Evolutionary conservation across 2,329 filamentous ascomycete species (phyloP).

Genomic region (Fusarium foetens): DNA sequence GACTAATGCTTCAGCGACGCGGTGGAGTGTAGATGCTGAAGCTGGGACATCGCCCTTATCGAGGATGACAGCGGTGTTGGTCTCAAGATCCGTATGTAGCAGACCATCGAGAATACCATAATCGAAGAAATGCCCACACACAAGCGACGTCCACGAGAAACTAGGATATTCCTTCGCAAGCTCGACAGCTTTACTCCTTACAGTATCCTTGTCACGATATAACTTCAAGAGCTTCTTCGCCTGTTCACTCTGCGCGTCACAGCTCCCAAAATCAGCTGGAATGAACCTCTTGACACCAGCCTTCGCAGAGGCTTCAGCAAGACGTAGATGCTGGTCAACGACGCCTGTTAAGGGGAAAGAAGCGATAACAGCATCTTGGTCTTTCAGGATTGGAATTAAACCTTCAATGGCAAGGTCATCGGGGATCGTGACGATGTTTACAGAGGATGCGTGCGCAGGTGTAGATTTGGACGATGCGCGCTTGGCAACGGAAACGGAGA

Average conservation of each 20-base stretch:
- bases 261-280: conserved; percentile 66
- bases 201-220: conserved; percentile 50
- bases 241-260: conserved; percentile 51
- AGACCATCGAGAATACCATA: conserved; percentile 56
- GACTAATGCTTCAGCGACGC: conserved; percentile 61
- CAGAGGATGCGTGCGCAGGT: conserved; percentile 34
- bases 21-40: conserved; percentile 59
- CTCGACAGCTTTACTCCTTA: conserved; percentile 47
- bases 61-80: conserved; percentile 56
- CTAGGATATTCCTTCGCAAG: conserved; percentile 47
- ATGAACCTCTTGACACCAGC: conserved; percentile 71
- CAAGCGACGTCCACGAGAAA: conserved; percentile 63
- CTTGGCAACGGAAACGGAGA: conserved; percentile 66
- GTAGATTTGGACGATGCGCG: conserved; percentile 53
- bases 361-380: conserved; percentile 66
- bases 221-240: conserved; percentile 47
- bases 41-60: conserved; percentile 63
- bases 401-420: conserved; percentile 46
- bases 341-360: conserved; percentile 54
- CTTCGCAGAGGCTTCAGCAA: conserved; percentile 67
- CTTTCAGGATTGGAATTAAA: conserved; percentile 60
- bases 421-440: conserved; percentile 42
- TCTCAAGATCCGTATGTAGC: conserved; percentile 57
- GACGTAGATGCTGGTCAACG: conserved; percentile 56
- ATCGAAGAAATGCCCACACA: conserved; percentile 60